A percentile compares a stretch with the other conserved stretches of the same genome.
Conservation (phyloP, 495 filamentous ascomycete genomes). For the Staphylotrichum longicolle region DNA sequence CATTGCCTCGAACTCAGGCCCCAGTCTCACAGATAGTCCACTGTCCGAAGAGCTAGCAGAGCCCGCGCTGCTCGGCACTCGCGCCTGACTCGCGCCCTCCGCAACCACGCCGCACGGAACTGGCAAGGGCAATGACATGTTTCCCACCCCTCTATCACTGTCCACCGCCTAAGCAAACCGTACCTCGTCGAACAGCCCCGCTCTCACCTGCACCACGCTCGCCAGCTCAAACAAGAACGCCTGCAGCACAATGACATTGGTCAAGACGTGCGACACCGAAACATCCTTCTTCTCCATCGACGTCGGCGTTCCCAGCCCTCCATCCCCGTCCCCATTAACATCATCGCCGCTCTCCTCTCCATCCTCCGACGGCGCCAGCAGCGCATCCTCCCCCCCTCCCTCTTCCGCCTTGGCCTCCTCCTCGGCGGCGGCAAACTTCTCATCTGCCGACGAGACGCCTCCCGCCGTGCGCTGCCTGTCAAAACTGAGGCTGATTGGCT, state of each 20-base stretch:
- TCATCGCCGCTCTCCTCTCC: constrained; percentile 35
- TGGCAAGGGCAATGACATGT: not conserved
- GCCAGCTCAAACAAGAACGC: constrained; percentile 89
- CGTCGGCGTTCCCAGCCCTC: constrained; percentile 13
- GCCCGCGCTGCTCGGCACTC: no score
- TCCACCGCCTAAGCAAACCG: constrained; percentile 52
- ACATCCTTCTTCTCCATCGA: constrained; percentile 49
- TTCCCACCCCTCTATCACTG: not conserved
- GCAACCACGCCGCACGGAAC: no score
- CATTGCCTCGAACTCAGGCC: constrained; percentile 3
- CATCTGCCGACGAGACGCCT: constrained; percentile 23
- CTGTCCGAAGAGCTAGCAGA: no score
- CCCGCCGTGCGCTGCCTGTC: constrained; percentile 30
- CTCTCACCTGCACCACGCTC: constrained; percentile 80
- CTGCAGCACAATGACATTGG: constrained; percentile 70
- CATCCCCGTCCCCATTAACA: constrained; percentile 17
- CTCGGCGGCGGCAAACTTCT: constrained; percentile 26
- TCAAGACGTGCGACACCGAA: constrained; percentile 83
- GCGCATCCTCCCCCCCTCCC: constrained; percentile 28
- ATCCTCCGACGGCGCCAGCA: constrained; percentile 40
- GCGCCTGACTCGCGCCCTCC: no score
- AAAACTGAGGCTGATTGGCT: constrained; percentile 42
- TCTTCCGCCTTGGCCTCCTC: constrained; percentile 28
- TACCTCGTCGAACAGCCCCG: constrained; percentile 83
- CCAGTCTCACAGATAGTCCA: not conserved